Conservation (phyloP, 352 stramenopile species). For the Phytophthora fragariae region DNA sequence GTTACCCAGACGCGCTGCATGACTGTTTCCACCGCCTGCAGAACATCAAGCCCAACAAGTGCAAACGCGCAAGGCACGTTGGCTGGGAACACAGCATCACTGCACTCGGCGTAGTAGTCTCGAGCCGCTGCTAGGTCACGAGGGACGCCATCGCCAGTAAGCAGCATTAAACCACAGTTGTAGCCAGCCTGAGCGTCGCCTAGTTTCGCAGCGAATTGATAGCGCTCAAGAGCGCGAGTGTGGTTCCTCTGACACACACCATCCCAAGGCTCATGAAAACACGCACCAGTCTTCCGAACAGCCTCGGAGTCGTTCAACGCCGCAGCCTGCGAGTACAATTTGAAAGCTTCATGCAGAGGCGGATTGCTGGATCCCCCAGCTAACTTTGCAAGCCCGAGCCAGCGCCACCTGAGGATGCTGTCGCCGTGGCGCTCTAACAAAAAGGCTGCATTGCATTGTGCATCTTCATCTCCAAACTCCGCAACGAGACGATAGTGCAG, state of each 20-base stretch:
- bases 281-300: slow-evolving; percentile 70
- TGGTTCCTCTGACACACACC: slow-evolving; percentile 64
- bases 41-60: slow-evolving; percentile 43
- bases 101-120: slow-evolving; percentile 64
- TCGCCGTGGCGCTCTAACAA: slow-evolving; percentile 68
- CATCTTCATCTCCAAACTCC: slow-evolving; percentile 73
- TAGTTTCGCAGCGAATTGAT: slow-evolving; percentile 56
- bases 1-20: slow-evolving; percentile 17
- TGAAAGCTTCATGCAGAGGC: slow-evolving; percentile 55
- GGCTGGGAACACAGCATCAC: slow-evolving; percentile 56
- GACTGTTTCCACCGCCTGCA: slow-evolving; percentile 18
- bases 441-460: slow-evolving; percentile 74
- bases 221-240: slow-evolving; percentile 60
- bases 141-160: slow-evolving; percentile 54
- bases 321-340: slow-evolving; percentile 61
- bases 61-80: slow-evolving; percentile 70
- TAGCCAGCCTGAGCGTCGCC: slow-evolving; percentile 72
- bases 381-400: slow-evolving; percentile 30
- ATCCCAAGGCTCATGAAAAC: slow-evolving; percentile 68
- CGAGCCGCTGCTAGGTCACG: slow-evolving; percentile 51
- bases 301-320: slow-evolving; percentile 77
- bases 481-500: slow-evolving; percentile 73
- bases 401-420: slow-evolving; percentile 46
- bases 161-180: slow-evolving; percentile 67
- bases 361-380: slow-evolving; percentile 10